Percentiles rank a stretch among this genome's conserved stretches.
Conservation (phyloP, 306 rosid species). For the Echinosophora koreensis region DNA sequence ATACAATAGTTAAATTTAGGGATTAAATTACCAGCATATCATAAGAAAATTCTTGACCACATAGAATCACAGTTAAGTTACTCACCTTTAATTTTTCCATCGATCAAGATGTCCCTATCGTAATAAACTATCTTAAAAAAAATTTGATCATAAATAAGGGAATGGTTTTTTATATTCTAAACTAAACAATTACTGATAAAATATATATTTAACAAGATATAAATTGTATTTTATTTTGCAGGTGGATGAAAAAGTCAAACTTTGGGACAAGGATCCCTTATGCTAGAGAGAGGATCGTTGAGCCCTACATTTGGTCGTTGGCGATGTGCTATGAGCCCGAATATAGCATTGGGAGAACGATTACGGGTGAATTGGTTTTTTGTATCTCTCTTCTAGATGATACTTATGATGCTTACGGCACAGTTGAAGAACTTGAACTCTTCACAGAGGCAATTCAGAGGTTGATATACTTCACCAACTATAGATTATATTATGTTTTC, state of each 20-base stretch:
- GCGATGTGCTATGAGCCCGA: conserved; percentile 47
- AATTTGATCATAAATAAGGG: too few relatives aligned
- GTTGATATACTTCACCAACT: too few relatives aligned
- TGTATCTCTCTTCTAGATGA: conserved; percentile 50
- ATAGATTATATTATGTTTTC: background rate
- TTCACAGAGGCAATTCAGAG: conserved; percentile 57
- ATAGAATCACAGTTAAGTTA: too few relatives aligned
- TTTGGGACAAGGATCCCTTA: conserved; percentile 43
- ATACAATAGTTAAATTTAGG: too few relatives aligned
- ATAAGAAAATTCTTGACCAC: too few relatives aligned
- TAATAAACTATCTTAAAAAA: too few relatives aligned
- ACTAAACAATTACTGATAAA: too few relatives aligned
- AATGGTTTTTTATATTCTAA: too few relatives aligned
- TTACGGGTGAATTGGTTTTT: conserved; percentile 39
- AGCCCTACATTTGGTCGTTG: conserved; percentile 44
- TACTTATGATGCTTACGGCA: conserved; percentile 58
- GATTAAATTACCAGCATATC: too few relatives aligned
- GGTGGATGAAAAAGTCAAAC: conserved; percentile 59
- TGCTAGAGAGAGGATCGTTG: conserved; percentile 54
- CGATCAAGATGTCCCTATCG: too few relatives aligned
- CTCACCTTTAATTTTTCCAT: too few relatives aligned
- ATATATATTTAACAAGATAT: too few relatives aligned
- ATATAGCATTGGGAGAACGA: conserved; percentile 37
- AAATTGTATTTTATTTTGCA: background rate
- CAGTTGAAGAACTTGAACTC: conserved; percentile 58